Base-by-base conservation (phyloP, 1,284 basidiomycete genomes). In the Sporisorium iseilematis-ciliati region DNA sequence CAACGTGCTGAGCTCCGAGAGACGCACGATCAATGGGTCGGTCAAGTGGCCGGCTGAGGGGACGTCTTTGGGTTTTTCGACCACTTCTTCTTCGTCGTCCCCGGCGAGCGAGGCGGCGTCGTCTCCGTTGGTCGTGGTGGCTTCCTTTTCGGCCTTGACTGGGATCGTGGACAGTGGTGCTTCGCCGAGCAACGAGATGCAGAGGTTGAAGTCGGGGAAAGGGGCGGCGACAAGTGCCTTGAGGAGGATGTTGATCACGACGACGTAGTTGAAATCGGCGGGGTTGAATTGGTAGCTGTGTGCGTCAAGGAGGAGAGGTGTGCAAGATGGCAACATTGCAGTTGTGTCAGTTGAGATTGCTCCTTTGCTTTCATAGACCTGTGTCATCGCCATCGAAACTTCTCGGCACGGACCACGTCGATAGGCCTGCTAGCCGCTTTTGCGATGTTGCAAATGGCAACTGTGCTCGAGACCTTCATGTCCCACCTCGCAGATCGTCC, bases 281-380 rank as follows among this genome's bases (percentile, higher is more conserved):
- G 93, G 91, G 88, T 98, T 98, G 88, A 97, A 97, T 85, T 98
- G 95, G 87, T 97, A 97, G 61, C 94, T 97, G 77, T 70, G 23
- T 38, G 62, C 49, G 26, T 51, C 51, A 62, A 35, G 21, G 55
- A n/a, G 16, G 33, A 60, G 33, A 18, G 1, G 29, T 35, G 29
- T 21, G 23, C n/a, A 8, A 42, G 35, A 2, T 38, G 40, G 35
- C 18, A 54, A 57, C 14, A 14, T 25, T 38, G 50, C 33, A 38
- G 0, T 26, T 41, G 5, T 20, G 64, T 64, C 61, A 73, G 62
- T 57, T 40, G 35, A 42, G 21, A 3, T 14, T 43, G 57, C 18
- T 21, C 26, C 10, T 11, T 33, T 49, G 35, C 29, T 31, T 7
- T 8, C 7, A 20, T 3, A 26, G 26, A 21, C 38, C 23, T 33